Evolutionary conservation across 805 yeast genomes (phyloP), one percentile per base, ranked within the genome.

Genomic region (Starmerella ratchasimensis): DNA sequence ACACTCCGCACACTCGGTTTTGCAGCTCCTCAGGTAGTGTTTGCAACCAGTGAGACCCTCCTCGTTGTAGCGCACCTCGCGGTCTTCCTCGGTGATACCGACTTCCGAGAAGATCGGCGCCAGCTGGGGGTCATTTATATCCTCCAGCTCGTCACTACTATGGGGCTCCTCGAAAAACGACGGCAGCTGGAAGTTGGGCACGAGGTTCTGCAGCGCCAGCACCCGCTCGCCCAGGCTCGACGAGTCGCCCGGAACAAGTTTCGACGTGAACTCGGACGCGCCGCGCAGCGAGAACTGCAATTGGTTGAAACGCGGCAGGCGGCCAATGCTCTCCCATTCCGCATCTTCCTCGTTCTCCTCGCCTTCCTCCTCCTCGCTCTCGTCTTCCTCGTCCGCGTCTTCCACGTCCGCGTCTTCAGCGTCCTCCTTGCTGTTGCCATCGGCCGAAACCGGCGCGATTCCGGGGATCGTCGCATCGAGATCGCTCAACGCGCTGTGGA

Each of bases 1-100:
- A 52, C 96, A 86, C 2, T 66, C 65, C 10, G 78, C 67, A 53
- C 96, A 86, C 51, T 81, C 90, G 34, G 80, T 57, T 54, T 84
- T 83, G 60, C 94, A 83, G 43, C 76, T 76, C 24, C 93, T 62
- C 51, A 74, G 79, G 58, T 86, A 86, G 58, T 86, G 96, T 16
- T 60, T 61, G 54, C 96, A 86, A 2, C 96, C 96, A 21, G 76
- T 54, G 1, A 70, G 60, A 2, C 61, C 61, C 11, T 61, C 59
- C 10, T 58, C 59, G 22, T 57, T 50, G 46, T 67, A 65, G 5
- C 48, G 35, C n/a, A 45, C 41, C 14, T 36, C 39, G 3, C 45
- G 45, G 13, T 55, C 56, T 11, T 69, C 71, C 42, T 69, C 66
- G 42, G 71, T 73, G 31, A 45, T 10, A 6, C 21, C 33, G 10